Evolutionary conservation across 305 asterid genomes (phyloP).

Genomic region (Andrographis paniculata): DNA sequence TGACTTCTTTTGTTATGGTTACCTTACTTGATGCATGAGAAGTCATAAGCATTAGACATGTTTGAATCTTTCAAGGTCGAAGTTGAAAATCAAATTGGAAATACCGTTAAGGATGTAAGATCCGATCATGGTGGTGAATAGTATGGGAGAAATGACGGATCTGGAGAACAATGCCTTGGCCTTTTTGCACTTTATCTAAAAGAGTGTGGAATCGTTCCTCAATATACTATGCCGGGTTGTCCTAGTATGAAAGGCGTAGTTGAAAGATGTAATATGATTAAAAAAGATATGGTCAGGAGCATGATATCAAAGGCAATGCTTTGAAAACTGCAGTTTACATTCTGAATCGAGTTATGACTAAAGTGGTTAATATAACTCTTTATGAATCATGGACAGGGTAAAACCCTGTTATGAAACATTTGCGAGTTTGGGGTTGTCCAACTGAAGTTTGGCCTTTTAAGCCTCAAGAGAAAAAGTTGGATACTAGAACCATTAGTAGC

Average conservation of each 20-base stretch:
- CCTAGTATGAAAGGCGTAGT: slow-evolving; percentile 7
- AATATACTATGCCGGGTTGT: slow-evolving; percentile 7
- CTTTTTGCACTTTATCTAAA: slow-evolving; percentile 5
- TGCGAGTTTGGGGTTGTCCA: slow-evolving; percentile 9
- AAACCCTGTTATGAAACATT: neutral
- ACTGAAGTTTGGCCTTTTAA: slow-evolving; percentile 10
- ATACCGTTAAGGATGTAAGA: neutral
- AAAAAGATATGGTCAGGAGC: slow-evolving; percentile 11
- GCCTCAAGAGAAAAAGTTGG: slow-evolving; percentile 11
- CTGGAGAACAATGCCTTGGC: slow-evolving; percentile 9
- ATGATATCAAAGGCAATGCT: slow-evolving; percentile 4
- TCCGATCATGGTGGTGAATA: slow-evolving; percentile 1
- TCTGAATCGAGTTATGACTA: slow-evolving; percentile 2
- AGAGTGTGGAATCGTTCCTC: slow-evolving; percentile 7
- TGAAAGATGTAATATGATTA: neutral
- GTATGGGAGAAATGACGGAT: neutral
- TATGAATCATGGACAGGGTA: neutral
- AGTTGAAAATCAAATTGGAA: neutral
- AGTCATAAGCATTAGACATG: neutral
- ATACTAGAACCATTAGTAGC: neutral
- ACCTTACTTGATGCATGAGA: slow-evolving; percentile 4
- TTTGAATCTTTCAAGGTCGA: slow-evolving; percentile 1
- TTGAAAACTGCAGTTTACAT: neutral
- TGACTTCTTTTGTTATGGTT: neutral
- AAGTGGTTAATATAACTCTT: slow-evolving; percentile 1